Evolutionary conservation across 495 filamentous ascomycete genomes (phyloP).

Genomic region (Bombardia bombarda): DNA sequence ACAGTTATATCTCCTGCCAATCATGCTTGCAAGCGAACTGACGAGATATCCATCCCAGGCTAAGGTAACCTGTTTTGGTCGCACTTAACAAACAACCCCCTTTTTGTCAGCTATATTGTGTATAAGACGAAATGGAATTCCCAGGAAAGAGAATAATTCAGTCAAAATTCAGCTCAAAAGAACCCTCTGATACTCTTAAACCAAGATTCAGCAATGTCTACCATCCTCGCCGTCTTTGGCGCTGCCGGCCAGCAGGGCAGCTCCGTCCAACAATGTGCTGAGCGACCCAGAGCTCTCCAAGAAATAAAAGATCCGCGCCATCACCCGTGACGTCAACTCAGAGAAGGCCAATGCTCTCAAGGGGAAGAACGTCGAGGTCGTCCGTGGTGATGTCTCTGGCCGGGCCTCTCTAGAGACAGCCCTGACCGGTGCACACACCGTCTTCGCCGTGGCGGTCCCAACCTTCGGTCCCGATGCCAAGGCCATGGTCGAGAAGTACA

Average conservation of each 20-base stretch:
- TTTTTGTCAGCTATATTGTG: no score
- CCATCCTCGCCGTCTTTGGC: slow-evolving; percentile 48
- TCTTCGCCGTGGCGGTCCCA: slow-evolving; percentile 40
- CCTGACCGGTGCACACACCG: slow-evolving; percentile 36
- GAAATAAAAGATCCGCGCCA: slow-evolving; percentile 45
- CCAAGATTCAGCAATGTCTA: no score
- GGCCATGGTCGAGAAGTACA: slow-evolving; percentile 38
- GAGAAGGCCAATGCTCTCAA: slow-evolving; percentile 30
- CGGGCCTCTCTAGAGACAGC: slow-evolving; percentile 33
- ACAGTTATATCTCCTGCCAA: no score
- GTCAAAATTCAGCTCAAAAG: no score
- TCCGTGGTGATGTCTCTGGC: slow-evolving; percentile 28
- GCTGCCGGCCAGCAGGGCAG: slow-evolving; percentile 57
- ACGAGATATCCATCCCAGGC: no score
- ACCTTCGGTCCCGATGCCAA: slow-evolving; percentile 21
- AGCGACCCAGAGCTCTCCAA: slow-evolving; percentile 38
- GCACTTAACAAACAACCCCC: no score
- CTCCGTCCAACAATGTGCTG: slow-evolving; percentile 44
- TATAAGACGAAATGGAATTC: no score
- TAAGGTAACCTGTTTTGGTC: no score
- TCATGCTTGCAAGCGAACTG: no score
- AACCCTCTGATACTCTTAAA: no score
- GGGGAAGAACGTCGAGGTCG: slow-evolving; percentile 34
- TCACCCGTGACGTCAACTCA: slow-evolving; percentile 45
- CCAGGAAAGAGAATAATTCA: no score